Evolutionary conservation across 805 yeast genomes (phyloP).

Genomic region (Ogataea pini): DNA sequence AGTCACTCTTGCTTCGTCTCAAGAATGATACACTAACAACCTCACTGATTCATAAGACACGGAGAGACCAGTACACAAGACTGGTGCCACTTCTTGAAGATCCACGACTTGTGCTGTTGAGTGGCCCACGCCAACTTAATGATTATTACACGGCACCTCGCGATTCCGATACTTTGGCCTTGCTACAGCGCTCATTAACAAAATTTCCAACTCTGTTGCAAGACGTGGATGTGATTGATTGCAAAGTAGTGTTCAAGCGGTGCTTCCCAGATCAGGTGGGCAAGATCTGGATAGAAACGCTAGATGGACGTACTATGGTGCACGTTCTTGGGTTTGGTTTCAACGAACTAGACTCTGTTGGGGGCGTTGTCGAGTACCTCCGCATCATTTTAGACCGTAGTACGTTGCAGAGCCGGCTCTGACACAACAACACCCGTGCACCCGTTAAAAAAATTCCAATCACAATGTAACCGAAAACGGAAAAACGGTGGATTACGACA

Average conservation of each 20-base stretch:
- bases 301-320: conserved; percentile 9
- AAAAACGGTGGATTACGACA: conserved; percentile 22
- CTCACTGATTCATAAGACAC: conserved; percentile 19
- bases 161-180: conserved; percentile 25
- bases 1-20: conserved; percentile 15
- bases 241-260: conserved; percentile 17
- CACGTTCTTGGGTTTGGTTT: conserved; percentile 21
- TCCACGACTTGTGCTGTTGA: conserved; percentile 12
- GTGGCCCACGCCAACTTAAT: conserved; percentile 26
- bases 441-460: conserved; percentile 11
- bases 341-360: conserved; percentile 17
- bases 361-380: conserved; percentile 16
- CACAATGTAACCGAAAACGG: conserved; percentile 19
- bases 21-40: conserved; percentile 5
- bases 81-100: conserved; percentile 18
- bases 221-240: conserved; percentile 7
- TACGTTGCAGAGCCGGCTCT: conserved; percentile 9
- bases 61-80: conserved; percentile 21
- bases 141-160: conserved; percentile 21
- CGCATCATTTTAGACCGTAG: conserved; percentile 8
- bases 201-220: conserved; percentile 20
- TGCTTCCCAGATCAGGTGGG: conserved; percentile 16
- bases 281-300: conserved; percentile 11
- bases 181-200: conserved; percentile 16
- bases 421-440: conserved; percentile 17